A percentile compares a stretch with the other conserved stretches of the same genome.
These are phyloP conservation scores for Wickerhamomyces strasburgensis DNA, from an alignment of 805 yeast genomes.

Conservation along the genomic window DNA sequence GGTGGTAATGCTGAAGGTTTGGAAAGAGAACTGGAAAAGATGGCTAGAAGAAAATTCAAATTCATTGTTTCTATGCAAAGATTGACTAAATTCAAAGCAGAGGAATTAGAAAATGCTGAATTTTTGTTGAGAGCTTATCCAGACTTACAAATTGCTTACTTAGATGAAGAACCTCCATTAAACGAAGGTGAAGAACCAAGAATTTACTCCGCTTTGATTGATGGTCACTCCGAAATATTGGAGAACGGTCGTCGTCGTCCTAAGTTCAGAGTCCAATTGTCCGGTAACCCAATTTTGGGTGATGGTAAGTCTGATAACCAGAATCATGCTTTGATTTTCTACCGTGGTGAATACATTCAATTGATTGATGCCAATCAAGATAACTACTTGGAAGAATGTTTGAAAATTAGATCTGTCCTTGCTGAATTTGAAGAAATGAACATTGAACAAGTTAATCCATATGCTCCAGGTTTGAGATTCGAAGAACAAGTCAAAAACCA, in stretches of 20 bases:
- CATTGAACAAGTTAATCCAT: constrained; percentile 75
- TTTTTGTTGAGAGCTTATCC: constrained; percentile 80
- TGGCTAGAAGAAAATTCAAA: constrained; percentile 81
- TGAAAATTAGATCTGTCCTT: constrained; percentile 71
- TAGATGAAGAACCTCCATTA: constrained; percentile 86
- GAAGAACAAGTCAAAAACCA: constrained; percentile 45
- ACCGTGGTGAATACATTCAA: constrained; percentile 82
- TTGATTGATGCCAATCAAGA: constrained; percentile 86
- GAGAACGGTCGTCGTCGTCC: constrained; percentile 74
- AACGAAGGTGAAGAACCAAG: constrained; percentile 66
- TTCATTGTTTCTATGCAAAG: constrained; percentile 85
- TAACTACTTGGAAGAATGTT: constrained; percentile 79
- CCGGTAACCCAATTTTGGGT: constrained; percentile 83
- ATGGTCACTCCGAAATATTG: constrained; percentile 72
- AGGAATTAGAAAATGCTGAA: constrained; percentile 77
- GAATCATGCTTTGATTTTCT: constrained; percentile 72
- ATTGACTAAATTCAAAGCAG: constrained; percentile 62
- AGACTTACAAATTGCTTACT: constrained; percentile 82
- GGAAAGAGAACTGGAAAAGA: constrained; percentile 88
- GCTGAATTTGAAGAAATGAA: constrained; percentile 79
- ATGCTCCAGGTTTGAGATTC: constrained; percentile 62
- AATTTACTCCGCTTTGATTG: constrained; percentile 72
- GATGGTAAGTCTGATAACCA: constrained; percentile 89
- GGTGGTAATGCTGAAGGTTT: constrained; percentile 97
- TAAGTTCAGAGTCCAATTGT: constrained; percentile 67